phyloP scores from a whole-genome alignment of 2,329 filamentous ascomycete species.

The Paecilomyces sp. region DNA sequence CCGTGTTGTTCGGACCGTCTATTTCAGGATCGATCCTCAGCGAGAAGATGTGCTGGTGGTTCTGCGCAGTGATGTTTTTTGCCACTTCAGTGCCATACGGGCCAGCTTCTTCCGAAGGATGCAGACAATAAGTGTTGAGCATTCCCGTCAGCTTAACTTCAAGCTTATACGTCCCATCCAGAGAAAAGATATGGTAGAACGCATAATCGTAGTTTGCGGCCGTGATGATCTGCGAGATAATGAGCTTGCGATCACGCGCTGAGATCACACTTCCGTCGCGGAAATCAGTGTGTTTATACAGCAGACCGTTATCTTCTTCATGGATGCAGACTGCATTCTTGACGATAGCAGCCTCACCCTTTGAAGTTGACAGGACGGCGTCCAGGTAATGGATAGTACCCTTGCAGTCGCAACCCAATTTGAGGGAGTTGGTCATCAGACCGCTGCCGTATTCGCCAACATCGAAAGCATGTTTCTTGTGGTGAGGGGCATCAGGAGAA shows the following conservation, averaged over 20 bases:
- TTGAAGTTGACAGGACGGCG: constrained; percentile 71
- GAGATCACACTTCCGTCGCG: constrained; percentile 80
- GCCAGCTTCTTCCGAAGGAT: constrained; percentile 69
- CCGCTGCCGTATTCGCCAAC: constrained; percentile 42
- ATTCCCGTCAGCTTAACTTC: constrained; percentile 91
- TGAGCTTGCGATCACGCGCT: constrained; percentile 75
- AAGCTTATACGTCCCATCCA: constrained; percentile 85
- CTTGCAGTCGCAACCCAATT: constrained; percentile 59
- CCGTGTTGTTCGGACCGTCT: constrained; percentile 75
- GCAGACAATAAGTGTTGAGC: constrained; percentile 82
- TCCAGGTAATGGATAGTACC: constrained; percentile 88
- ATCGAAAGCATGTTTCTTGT: constrained; percentile 43
- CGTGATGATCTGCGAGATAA: constrained; percentile 88
- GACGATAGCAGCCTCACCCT: constrained; percentile 69
- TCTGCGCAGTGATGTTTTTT: constrained; percentile 85
- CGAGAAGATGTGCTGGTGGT: constrained; percentile 94
- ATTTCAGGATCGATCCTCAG: constrained; percentile 80
- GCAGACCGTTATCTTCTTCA: constrained; percentile 83
- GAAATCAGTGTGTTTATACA: constrained; percentile 95
- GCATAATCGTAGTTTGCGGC: constrained; percentile 95
- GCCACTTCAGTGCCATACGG: constrained; percentile 92
- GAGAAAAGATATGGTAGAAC: constrained; percentile 82
- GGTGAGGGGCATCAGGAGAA: constrained; percentile 42
- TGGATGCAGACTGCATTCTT: constrained; percentile 95
- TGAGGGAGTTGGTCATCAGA: constrained; percentile 43